phyloP scores from a whole-genome alignment of 495 filamentous ascomycete genomes.

The Podospora pseudocomata region DNA sequence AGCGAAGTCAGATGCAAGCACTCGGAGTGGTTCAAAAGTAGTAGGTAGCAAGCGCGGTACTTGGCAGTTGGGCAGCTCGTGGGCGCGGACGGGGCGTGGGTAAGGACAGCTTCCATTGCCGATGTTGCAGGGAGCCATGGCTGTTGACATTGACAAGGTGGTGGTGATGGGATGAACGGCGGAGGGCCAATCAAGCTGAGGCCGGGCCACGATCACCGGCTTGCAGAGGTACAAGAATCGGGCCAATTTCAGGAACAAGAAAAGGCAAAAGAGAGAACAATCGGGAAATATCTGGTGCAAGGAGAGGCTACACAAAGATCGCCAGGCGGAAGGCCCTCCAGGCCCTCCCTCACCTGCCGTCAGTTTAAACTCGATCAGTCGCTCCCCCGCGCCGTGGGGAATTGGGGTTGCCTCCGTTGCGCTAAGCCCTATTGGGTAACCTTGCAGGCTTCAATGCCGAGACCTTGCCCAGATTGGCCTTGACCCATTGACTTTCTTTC shows the following conservation, averaged over 20 bases:
- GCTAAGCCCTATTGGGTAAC: constrained; percentile 23
- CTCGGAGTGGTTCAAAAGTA: constrained; percentile 9
- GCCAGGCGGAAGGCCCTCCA: neutral
- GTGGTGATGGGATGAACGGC: too few species aligned
- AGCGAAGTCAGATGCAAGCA: neutral
- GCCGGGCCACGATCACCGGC: neutral
- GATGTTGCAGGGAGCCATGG: neutral
- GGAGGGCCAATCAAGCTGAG: too few species aligned
- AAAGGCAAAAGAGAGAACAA: neutral
- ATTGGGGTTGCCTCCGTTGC: constrained; percentile 10
- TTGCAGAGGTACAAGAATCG: neutral
- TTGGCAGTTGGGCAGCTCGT: constrained; percentile 2
- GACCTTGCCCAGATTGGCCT: constrained; percentile 10
- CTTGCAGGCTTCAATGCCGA: constrained; percentile 23
- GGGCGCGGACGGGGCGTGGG: neutral
- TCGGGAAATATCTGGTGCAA: neutral
- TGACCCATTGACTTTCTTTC: neutral
- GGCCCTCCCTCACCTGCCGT: constrained; percentile 20
- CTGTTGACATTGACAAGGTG: neutral
- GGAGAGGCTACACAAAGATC: neutral
- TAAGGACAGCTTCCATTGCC: neutral
- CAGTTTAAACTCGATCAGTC: constrained; percentile 22
- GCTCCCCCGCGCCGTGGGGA: neutral
- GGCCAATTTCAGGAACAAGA: neutral
- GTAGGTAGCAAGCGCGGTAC: constrained; percentile 3